A percentile compares a stretch with the other conserved stretches of the same genome.
phyloP scores from a whole-genome alignment of 345 rosid species.

The Eucalyptus regnans region DNA sequence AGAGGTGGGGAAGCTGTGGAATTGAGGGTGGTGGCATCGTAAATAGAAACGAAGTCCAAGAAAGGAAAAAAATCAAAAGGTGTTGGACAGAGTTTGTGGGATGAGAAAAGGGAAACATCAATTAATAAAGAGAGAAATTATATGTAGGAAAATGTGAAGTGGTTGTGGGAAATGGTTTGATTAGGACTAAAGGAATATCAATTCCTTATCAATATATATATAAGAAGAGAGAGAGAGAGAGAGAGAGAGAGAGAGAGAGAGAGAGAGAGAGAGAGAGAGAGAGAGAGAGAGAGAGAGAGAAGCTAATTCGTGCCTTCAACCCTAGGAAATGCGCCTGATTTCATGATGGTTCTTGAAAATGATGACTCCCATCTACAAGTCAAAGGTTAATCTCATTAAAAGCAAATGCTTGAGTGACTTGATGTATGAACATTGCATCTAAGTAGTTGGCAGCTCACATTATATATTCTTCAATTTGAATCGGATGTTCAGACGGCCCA shows the following conservation, averaged over 20 bases:
- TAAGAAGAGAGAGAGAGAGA: not conserved
- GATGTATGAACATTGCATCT: not conserved
- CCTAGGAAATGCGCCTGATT: slow-evolving; percentile 34
- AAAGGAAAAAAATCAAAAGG: not conserved
- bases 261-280: not conserved
- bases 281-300: not conserved
- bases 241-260: not conserved
- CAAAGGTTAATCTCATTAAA: not conserved
- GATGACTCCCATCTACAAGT: slow-evolving; percentile 2
- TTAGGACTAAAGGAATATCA: slow-evolving; percentile 32
- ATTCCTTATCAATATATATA: not conserved
- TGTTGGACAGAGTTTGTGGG: not conserved
- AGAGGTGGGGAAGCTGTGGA: slow-evolving; percentile 17
- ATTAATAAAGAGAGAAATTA: not conserved
- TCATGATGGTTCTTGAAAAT: slow-evolving; percentile 33
- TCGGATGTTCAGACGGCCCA: not conserved
- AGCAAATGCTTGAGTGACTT: not conserved
- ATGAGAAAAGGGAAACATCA: not conserved
- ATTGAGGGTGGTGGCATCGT: slow-evolving; percentile 4
- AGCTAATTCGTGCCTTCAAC: slow-evolving; percentile 12
- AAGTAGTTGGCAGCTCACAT: not conserved
- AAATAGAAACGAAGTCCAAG: slow-evolving; percentile 16
- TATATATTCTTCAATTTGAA: not conserved
- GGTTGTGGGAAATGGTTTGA: slow-evolving; percentile 21
- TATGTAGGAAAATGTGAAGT: not conserved